A percentile compares a stretch with the other conserved stretches of the same genome.
Conservation (phyloP, 805 yeast genomes). For the Cyberlindnera petersonii region DNA sequence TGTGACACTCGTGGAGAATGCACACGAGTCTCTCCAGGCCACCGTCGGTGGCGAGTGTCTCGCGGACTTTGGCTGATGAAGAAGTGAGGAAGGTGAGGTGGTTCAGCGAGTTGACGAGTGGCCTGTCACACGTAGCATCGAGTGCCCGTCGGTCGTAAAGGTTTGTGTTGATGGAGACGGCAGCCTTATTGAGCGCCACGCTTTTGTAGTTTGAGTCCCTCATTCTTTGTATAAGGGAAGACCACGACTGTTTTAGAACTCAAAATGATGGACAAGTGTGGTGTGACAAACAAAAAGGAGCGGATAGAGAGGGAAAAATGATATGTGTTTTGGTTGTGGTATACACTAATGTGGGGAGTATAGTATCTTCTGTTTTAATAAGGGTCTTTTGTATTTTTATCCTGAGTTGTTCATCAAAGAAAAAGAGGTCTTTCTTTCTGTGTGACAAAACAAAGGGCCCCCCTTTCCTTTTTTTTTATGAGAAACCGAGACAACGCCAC, state of each 20-base stretch:
- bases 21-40: conserved; percentile 86
- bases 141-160: conserved; percentile 89
- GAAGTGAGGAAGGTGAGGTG: conserved; percentile 85
- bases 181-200: conserved; percentile 76
- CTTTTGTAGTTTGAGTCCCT: conserved; percentile 86
- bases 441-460: too few relatives aligned
- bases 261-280: background rate
- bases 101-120: conserved; percentile 86
- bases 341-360: too few relatives aligned
- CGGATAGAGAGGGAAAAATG: too few relatives aligned
- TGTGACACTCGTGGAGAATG: conserved; percentile 71
- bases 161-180: conserved; percentile 85
- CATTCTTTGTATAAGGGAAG: conserved; percentile 41
- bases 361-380: too few relatives aligned
- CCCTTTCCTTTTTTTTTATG: too few relatives aligned
- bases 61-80: conserved; percentile 83
- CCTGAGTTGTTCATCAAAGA: too few relatives aligned
- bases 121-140: conserved; percentile 85
- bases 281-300: too few relatives aligned
- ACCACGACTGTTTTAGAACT: too few relatives aligned
- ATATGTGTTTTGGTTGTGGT: too few relatives aligned
- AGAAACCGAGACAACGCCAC: too few relatives aligned
- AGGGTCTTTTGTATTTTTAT: too few relatives aligned
- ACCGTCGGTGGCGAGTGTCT: conserved; percentile 84
- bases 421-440: too few relatives aligned